A percentile compares a stretch with the other conserved stretches of the same genome.
Conservation (phyloP, 2,329 filamentous ascomycete species). For the Fusarium nanum region DNA sequence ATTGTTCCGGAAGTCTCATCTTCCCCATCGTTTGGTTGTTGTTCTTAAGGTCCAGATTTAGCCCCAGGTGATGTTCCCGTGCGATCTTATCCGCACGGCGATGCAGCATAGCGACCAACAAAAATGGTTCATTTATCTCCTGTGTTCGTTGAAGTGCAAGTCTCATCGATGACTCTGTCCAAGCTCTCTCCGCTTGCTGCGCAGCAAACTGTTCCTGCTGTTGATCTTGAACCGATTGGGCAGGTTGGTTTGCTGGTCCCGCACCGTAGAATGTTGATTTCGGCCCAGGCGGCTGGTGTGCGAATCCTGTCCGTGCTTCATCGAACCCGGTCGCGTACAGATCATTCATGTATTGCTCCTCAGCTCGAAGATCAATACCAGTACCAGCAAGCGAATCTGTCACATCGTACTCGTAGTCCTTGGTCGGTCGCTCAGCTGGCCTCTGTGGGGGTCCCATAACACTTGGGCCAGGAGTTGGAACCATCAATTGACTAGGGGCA, state of each 20-base stretch:
- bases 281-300: conserved; percentile 63
- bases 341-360: conserved; percentile 83
- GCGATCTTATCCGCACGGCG: conserved; percentile 69
- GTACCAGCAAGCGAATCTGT: conserved; percentile 87
- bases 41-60: conserved; percentile 68
- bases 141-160: conserved; percentile 71
- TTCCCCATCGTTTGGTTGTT: conserved; percentile 58
- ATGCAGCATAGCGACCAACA: conserved; percentile 72
- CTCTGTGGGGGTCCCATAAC: conserved; percentile 70
- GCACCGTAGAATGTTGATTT: conserved; percentile 72
- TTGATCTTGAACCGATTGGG: conserved; percentile 57
- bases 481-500: conserved; percentile 37
- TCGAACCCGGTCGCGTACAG: conserved; percentile 67
- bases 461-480: conserved; percentile 46
- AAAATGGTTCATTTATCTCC: conserved; percentile 79
- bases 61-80: conserved; percentile 65
- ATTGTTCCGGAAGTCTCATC: conserved; percentile 62
- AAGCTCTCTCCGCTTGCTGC: conserved; percentile 73
- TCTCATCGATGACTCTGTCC: conserved; percentile 72
- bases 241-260: conserved; percentile 73
- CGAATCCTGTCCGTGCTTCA: conserved; percentile 64
- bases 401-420: conserved; percentile 75
- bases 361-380: conserved; percentile 86
- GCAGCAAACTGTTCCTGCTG: conserved; percentile 74
- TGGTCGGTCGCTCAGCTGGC: conserved; percentile 71